These are phyloP conservation scores for Phaeoacremonium minimum DNA, from an alignment of 2,329 filamentous ascomycete genomes.

Conservation along the genomic window DNA sequence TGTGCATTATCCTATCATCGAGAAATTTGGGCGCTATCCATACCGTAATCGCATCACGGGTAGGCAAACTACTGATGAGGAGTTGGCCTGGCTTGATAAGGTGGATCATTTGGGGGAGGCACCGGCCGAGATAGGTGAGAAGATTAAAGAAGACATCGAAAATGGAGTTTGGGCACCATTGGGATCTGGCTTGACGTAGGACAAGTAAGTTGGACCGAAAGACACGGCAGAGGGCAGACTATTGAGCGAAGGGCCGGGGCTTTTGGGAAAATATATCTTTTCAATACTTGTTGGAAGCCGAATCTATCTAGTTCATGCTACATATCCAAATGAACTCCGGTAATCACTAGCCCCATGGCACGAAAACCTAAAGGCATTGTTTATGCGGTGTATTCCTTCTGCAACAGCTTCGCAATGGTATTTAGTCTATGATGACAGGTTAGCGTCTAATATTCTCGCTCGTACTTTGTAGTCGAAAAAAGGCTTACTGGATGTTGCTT, in stretches of 20 bases:
- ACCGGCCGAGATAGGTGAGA: constrained; percentile 8
- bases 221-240: too few species aligned
- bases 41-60: constrained; percentile 18
- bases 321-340: not conserved
- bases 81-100: constrained; percentile 8
- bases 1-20: constrained; percentile 19
- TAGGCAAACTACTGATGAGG: constrained; percentile 15
- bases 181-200: not conserved
- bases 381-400: constrained; percentile 54
- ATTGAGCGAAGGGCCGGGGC: not conserved
- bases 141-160: constrained; percentile 3
- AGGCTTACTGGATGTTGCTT: constrained; percentile 65
- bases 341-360: not conserved
- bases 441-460: constrained; percentile 12
- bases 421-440: constrained; percentile 41
- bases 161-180: not conserved
- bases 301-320: not conserved
- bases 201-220: not conserved
- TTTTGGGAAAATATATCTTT: too few species aligned
- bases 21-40: constrained; percentile 20
- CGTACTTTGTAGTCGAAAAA: not conserved
- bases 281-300: not conserved
- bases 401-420: constrained; percentile 59
- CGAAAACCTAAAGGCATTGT: not conserved
- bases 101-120: constrained; percentile 12